Evolutionary conservation across 441 rosid species (phyloP).

Genomic region (Hura crepitans): DNA sequence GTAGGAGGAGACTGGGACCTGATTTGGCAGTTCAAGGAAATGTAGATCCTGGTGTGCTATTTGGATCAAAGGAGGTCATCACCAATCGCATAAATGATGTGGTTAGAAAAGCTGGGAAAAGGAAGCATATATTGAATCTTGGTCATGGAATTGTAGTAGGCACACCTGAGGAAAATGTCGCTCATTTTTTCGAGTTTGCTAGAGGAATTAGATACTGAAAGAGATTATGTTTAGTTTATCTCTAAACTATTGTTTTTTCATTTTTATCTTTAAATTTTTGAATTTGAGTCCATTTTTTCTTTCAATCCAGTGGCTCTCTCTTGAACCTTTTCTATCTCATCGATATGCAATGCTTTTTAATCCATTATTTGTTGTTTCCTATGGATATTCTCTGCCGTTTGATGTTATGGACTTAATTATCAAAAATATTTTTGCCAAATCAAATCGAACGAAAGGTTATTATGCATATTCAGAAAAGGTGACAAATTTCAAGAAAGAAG

Average conservation of each 20-base stretch:
- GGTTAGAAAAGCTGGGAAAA: conserved; percentile 80
- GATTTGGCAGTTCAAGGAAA: conserved; percentile 87
- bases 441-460: too few relatives aligned
- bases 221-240: neutral
- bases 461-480: too few relatives aligned
- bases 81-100: conserved; percentile 76
- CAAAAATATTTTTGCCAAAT: too few relatives aligned
- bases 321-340: too few relatives aligned
- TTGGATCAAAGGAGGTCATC: conserved; percentile 82
- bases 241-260: too few relatives aligned
- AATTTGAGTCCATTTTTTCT: neutral
- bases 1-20: conserved; percentile 69
- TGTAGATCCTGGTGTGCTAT: conserved; percentile 85
- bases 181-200: conserved; percentile 88
- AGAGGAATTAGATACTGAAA: conserved; percentile 65
- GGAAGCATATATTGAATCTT: conserved; percentile 81
- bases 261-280: neutral
- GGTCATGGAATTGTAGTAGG: conserved; percentile 97
- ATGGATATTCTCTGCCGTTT: too few relatives aligned
- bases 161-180: conserved; percentile 91
- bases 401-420: too few relatives aligned
- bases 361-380: too few relatives aligned
- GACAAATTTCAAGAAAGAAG: too few relatives aligned
- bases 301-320: too few relatives aligned
- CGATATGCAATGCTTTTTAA: too few relatives aligned